Evolutionary conservation across 306 rosid genomes (phyloP).

Genomic region (Trifolium subterraneum): DNA sequence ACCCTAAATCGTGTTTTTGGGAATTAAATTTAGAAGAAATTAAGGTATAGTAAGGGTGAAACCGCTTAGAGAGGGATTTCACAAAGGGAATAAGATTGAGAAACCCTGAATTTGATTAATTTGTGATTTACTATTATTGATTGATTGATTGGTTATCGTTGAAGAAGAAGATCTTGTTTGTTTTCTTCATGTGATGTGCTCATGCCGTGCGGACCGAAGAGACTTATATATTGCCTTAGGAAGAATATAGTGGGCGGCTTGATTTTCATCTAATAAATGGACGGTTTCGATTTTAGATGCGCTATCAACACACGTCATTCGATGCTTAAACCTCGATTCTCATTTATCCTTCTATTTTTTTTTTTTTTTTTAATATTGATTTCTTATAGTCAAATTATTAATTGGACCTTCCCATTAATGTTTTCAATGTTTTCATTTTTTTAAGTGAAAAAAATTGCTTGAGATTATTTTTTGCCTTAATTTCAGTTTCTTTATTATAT

Average conservation of each 20-base stretch:
- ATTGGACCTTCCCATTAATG: no score
- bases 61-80: conserved; percentile 16
- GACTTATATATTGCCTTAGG: conserved; percentile 26
- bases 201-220: background rate
- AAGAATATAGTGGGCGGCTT: conserved; percentile 32
- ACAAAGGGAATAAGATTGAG: background rate
- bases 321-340: conserved; percentile 8
- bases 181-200: background rate
- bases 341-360: background rate
- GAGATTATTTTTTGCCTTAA: no score
- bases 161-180: background rate
- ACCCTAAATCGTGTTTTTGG: conserved; percentile 48
- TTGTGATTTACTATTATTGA: conserved; percentile 10
- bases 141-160: conserved; percentile 15
- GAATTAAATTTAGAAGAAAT: conserved; percentile 24
- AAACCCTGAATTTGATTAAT: conserved; percentile 32
- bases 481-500: no score
- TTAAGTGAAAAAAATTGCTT: no score
- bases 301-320: conserved; percentile 39
- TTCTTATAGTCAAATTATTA: no score
- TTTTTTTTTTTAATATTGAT: no score
- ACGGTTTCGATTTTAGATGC: conserved; percentile 44
- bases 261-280: background rate
- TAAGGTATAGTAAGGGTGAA: conserved; percentile 21
- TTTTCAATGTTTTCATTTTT: no score